Base-by-base conservation (phyloP, 2,329 filamentous ascomycete species). In the Paecilomyces fulvus region DNA sequence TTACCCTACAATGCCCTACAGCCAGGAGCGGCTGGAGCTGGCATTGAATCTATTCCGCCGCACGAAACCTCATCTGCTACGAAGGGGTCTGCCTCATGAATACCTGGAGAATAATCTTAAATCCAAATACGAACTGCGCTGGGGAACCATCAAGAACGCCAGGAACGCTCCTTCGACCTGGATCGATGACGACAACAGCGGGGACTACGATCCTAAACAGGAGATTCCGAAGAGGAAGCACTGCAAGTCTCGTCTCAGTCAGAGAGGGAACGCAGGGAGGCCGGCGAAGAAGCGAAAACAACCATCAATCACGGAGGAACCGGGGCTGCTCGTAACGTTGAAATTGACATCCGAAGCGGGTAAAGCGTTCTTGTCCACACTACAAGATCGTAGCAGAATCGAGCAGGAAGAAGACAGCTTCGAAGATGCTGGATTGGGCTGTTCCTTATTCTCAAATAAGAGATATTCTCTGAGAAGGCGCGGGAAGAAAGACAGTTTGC, bases 171-270 rank as follows among this genome's bases (percentile, higher is more conserved):
- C 31, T 6, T 43, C 62, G 20, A 68, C 67, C 1, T 71, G 70
- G 58, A 49, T 73, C 10, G 73, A 75, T 56, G 56, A 67, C 1
- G 72, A 75, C 25, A 54, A 66, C 0, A 72, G 68, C 21, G 69
- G 68, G 2, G 63, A 71, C 50, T 75, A 73, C 55, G 60, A 69
- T 52, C 71, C 62, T 4, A 43, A 30, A 37, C 49, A 43, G 30
- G 10, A 49, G 21, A 12, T 28, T 4, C 25, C 30, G 2, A 56
- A 53, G 46, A 51, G 28, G 31, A 57, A 57, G 25, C 37, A 31
- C 51, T 17, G 6, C 17, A 43, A 43, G 37, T 17, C 20, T 21
- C 51, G 30, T 52, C 8, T 12, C 8, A 25, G 11, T 8, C 28
- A 31, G 14, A 17, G 2, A 20, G 11, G 2, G 7, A 17, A n/a